phyloP scores from a whole-genome alignment of 441 rosid species.

The Pelargonium cotyledonis region DNA sequence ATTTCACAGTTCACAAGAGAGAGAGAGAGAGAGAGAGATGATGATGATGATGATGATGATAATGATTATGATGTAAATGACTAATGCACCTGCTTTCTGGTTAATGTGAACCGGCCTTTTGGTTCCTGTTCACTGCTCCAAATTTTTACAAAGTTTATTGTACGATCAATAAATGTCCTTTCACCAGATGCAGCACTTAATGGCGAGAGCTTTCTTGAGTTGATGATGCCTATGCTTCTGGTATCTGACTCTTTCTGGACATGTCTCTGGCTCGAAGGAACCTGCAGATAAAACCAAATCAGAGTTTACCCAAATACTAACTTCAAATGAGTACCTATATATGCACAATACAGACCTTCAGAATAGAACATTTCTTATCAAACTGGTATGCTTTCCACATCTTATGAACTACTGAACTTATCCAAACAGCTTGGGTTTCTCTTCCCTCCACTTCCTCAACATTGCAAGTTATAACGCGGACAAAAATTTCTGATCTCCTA shows the following conservation, averaged over 20 bases:
- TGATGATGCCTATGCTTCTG: constrained; percentile 44
- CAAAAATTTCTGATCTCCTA: constrained; percentile 79
- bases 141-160: constrained; percentile 67
- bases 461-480: constrained; percentile 74
- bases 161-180: constrained; percentile 62
- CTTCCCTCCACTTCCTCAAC: constrained; percentile 49
- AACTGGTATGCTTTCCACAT: constrained; percentile 83
- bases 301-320: neutral
- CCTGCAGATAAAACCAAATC: constrained; percentile 34
- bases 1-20: neutral
- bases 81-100: constrained; percentile 71
- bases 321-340: neutral
- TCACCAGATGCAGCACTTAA: constrained; percentile 46
- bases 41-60: too few species aligned
- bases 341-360: constrained; percentile 47
- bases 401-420: constrained; percentile 71
- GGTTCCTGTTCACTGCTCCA: constrained; percentile 88
- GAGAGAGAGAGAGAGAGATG: too few species aligned
- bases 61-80: neutral
- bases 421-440: constrained; percentile 72
- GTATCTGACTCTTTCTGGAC: constrained; percentile 40
- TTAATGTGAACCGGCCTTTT: constrained; percentile 68
- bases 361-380: constrained; percentile 44
- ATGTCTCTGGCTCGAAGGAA: constrained; percentile 87
- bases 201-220: constrained; percentile 60